Evolutionary conservation across 2,329 filamentous ascomycete species (phyloP), one percentile per base, ranked within the genome.

Genomic region (Tolypocladium ophioglossoides): DNA sequence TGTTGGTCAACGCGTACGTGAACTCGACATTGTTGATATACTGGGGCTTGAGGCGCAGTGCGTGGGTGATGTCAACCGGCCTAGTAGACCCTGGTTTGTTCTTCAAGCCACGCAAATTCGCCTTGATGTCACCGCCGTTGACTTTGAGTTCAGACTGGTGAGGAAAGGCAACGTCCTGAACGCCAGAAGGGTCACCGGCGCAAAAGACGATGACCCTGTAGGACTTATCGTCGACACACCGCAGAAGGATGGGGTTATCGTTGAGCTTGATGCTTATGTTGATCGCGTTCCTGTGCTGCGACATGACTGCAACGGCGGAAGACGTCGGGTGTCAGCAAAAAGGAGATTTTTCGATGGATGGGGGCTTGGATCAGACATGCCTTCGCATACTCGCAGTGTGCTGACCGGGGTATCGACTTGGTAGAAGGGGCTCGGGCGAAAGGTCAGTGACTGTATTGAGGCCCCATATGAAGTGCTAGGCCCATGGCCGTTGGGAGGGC

Each of bases 31-130:
- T 83, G 66, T 97, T 97, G 53, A 74, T 74, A 65, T 92, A 95
- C 46, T 78, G 78, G 12, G 84, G 80, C 58, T 82, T 84, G 34
- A 89, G 80, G 20, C 86, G 83, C 48, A 97, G 75, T 56, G 83
- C 79, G 59, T 80, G 76, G 9, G 94, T 99, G 57, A 99, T 87
- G 70, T 99, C 94, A 49, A 89, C 91, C 9, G 94, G 94, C 63
- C 90, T 85, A 41, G 94, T 99, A 47, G 94, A 95, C 24, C 94
- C 94, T 8, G 92, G 89, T 69, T 94, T 95, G 69, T 96, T 96
- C 72, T 99, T 99, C 57, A 99, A 72, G 5, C 94, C 94, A 61
- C 94, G 87, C 61, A 95, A 78, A 67, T 97, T 99, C n/a, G 87
- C 86, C 69, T 92, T 94, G 61, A 96, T 80, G 55, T 96, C 90